Evolutionary conservation across 352 stramenopile species (phyloP).

Genomic region (Phytophthora agathidicida): DNA sequence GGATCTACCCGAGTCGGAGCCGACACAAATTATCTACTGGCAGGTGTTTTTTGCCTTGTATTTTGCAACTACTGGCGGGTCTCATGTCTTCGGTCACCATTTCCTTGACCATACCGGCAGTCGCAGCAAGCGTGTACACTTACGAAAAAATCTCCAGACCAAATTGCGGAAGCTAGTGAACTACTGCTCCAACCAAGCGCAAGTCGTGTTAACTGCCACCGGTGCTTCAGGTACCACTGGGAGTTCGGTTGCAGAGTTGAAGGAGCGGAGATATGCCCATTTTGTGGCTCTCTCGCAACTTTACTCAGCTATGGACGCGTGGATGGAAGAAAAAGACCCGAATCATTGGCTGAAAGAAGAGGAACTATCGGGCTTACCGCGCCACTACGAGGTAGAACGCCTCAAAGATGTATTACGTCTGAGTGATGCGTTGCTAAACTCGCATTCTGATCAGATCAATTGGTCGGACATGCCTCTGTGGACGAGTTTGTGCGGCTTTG

Average conservation of each 20-base stretch:
- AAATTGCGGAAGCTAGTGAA: conserved; percentile 64
- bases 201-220: conserved; percentile 58
- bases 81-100: conserved; percentile 64
- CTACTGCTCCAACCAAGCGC: conserved; percentile 70
- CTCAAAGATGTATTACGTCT: conserved; percentile 72
- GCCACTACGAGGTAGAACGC: conserved; percentile 75
- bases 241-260: conserved; percentile 28
- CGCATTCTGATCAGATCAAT: conserved; percentile 31
- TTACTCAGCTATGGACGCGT: conserved; percentile 87
- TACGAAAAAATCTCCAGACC: conserved; percentile 56
- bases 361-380: conserved; percentile 67
- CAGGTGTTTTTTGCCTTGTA: conserved; percentile 78
- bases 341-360: conserved; percentile 82
- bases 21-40: conserved; percentile 68
- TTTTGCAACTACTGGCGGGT: conserved; percentile 57
- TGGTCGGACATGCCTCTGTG: conserved; percentile 71
- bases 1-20: conserved; percentile 57
- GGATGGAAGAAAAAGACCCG: conserved; percentile 82
- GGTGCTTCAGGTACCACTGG: conserved; percentile 2
- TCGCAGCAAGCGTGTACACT: conserved; percentile 46
- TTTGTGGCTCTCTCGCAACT: conserved; percentile 66
- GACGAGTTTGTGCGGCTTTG: conserved; percentile 71
- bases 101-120: conserved; percentile 55
- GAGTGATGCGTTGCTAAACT: conserved; percentile 68
- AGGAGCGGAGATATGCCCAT: conserved; percentile 58